Evolutionary conservation across 106 monocot species (phyloP), one percentile per base, ranked within the genome.

Genomic region (Dendrobium nobile): DNA sequence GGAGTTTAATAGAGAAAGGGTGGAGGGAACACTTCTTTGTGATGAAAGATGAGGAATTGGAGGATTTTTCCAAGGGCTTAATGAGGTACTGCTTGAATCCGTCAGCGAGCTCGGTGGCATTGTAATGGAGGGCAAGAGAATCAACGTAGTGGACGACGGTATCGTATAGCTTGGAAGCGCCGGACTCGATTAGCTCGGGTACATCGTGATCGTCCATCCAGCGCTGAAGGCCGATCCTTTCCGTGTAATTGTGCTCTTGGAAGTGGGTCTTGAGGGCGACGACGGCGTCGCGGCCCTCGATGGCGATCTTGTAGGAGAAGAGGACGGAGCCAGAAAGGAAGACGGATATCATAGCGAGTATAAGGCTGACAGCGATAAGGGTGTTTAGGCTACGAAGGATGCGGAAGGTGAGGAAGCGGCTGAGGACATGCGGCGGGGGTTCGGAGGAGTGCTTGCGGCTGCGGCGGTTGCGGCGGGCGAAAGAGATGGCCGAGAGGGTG

Each of bases 271-370:
- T 89, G 55, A 86, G 24, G 16, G 82, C 72, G 31, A 86, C 68
- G 9, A 89, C 86, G 2, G 86, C 89, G 33, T 86, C 84, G 75
- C 84, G 86, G 40, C 89, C 79, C 70, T 86, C 89, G 13, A 86
- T 75, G 8, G 76, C 82, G 20, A 89, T 89, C 72, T 89, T 89
- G 79, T 89, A 89, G 22, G 86, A 86, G 79, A 89, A 86, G 77
- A 89, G 81, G 40, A 82, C 41, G 54, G 78, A 77, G 37, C 84
- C 86, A 11, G 77, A 26, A 16, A 86, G 20, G 2, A 76, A 28
- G 37, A 81, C 84, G 51, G 78, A 28, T 58, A 89, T 81, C 86
- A 89, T 58, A 9, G 47, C 47, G 64, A 77, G 26, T 47, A 89
- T 89, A 42, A 89, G 79, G 7, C 73, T 84, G 16, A 84, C 55